Conservation (phyloP, 1,284 basidiomycete genomes). For the Ustilago hordei region DNA sequence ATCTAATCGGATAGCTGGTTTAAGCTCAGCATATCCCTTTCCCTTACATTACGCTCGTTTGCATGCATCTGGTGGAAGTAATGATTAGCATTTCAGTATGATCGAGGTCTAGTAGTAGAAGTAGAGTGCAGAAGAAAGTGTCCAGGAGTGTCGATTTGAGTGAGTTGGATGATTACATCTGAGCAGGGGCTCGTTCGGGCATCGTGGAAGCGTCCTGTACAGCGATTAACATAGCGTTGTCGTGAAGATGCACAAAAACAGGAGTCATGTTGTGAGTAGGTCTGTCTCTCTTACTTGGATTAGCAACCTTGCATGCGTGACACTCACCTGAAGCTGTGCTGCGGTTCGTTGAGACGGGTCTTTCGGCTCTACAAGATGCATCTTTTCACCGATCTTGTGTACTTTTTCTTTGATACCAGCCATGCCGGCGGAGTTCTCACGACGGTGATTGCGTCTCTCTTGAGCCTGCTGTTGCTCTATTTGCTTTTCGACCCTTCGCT, state of each 20-base stretch:
- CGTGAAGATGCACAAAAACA: background rate
- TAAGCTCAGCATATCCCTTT: background rate
- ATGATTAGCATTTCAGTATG: background rate
- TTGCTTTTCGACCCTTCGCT: slow-evolving; percentile 42
- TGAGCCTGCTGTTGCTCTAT: slow-evolving; percentile 28
- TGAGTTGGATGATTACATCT: slow-evolving; percentile 9
- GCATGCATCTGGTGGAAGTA: background rate
- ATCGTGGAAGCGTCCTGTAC: slow-evolving; percentile 56
- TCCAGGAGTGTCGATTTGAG: slow-evolving; percentile 14
- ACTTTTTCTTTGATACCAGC: slow-evolving; percentile 55
- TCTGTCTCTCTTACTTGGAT: background rate
- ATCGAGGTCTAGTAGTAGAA: background rate
- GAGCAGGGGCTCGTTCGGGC: slow-evolving; percentile 40
- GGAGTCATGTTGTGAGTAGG: background rate
- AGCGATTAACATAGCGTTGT: background rate
- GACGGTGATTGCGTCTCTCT: slow-evolving; percentile 37
- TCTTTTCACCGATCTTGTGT: slow-evolving; percentile 56
- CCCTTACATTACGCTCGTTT: background rate
- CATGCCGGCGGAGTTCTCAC: slow-evolving; percentile 34
- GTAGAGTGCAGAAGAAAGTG: slow-evolving; percentile 9
- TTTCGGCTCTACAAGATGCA: slow-evolving; percentile 56
- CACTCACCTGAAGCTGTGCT: slow-evolving; percentile 53
- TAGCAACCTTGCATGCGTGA: background rate
- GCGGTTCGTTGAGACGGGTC: slow-evolving; percentile 41
- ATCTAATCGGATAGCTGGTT: background rate